Evolutionary conservation across 768 basidiomycete species (phyloP).

Genomic region (Pisolithus sp.): DNA sequence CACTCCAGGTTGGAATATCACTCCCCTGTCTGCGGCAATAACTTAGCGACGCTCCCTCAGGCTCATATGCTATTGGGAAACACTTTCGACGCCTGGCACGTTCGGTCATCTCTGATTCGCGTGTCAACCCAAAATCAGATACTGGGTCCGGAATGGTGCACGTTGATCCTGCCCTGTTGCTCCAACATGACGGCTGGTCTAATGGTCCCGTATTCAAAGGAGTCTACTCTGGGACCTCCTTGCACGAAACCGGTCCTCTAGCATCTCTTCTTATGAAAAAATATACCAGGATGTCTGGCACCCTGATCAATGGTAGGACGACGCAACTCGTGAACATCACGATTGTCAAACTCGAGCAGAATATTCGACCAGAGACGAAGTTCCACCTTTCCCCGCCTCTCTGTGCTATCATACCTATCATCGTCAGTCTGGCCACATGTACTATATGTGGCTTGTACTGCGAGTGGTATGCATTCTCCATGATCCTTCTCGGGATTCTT

Average conservation of each 20-base stretch:
- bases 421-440: conserved; percentile 3
- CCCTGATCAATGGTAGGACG: conserved; percentile 3
- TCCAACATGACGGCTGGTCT: too few relatives aligned
- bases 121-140: too few relatives aligned
- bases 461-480: too few relatives aligned
- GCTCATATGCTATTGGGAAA: too few relatives aligned
- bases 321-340: conserved; percentile 10
- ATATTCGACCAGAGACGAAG: background rate
- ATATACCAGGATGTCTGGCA: conserved; percentile 1
- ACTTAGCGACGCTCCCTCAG: too few relatives aligned
- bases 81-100: too few relatives aligned
- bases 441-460: conserved; percentile 6
- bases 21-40: too few relatives aligned
- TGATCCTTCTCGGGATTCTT: conserved; percentile 16
- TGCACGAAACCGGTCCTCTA: conserved; percentile 15
- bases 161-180: too few relatives aligned
- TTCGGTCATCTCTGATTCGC: too few relatives aligned
- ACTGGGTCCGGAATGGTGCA: too few relatives aligned
- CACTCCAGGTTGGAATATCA: too few relatives aligned
- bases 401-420: background rate
- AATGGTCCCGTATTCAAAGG: conserved; percentile 16
- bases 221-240: conserved; percentile 12
- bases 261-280: conserved; percentile 12
- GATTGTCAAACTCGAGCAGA: conserved; percentile 6
- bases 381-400: conserved; percentile 9